Evolutionary conservation across 2,329 filamentous ascomycete genomes (phyloP), one percentile per base, ranked within the genome.

Genomic region (Periconia sp.): DNA sequence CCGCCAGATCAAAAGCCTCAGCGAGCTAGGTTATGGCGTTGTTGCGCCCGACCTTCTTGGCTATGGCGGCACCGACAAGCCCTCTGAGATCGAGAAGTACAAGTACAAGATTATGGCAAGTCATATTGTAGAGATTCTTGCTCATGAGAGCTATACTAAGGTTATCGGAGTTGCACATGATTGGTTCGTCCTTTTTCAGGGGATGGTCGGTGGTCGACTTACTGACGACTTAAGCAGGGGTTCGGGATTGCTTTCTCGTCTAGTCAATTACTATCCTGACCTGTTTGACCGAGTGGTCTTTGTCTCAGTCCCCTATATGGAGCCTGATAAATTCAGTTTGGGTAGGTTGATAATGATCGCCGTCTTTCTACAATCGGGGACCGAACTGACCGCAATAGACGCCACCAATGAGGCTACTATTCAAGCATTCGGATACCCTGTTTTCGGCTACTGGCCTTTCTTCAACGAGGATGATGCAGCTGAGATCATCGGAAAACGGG

Each of bases 1-100:
- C 56, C 86, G 89, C 74, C 91, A 96, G 74, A 87, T 96, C 54
- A 91, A 91, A 0, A 45, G 10, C 14, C 30, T 49, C 3, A 76
- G 84, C 63, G 81, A 96, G 20, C 73, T 87, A 37, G 80, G 13
- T 6, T 49, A 45, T 19, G 37, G 50, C 9, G 50, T 53, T 3
- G 18, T 53, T 31, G 50, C 41, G 20, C 88, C 90, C 0, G 90
- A 96, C 73, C 87, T 90, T 79, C 81, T 94, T 56, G 92, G 92
- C 62, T 96, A 92, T 71, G 89, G 88, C 30, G 81, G 83, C 55
- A 92, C 89, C 18, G 86, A 52, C 30, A 13, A 45, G 2, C 45
- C 50, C 11, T 43, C 18, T 6, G 45, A 47, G 10, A 18, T 52
- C 19, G 37, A n/a, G 6, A 11, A 52, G 2, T 52, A 20, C 6